Base-by-base conservation (phyloP, 495 filamentous ascomycete genomes). In the Penicillium ochrochloron region DNA sequence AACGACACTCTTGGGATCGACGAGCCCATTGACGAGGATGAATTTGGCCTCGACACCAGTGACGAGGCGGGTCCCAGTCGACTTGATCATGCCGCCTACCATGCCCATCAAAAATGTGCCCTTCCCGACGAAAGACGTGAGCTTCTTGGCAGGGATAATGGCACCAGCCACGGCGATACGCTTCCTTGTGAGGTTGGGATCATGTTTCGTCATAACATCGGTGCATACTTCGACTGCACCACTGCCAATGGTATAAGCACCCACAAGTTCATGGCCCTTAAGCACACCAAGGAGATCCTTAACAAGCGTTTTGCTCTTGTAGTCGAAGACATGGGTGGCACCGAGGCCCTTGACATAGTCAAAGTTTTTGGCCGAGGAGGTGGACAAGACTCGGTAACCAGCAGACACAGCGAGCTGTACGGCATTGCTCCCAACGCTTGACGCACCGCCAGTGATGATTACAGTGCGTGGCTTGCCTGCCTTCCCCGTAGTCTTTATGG, bases 381-480 rank as follows among this genome's bases (percentile, higher is more conserved):
- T 87, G 0, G 83, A 75, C 46, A 88, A 68, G 9, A 90, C 87
- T 19, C 83, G 79, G 29, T 82, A 82, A 5, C 88, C 88, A 0
- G 87, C 78, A 1, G 83, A 81, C 3, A 75, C 73, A 2, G 83
- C 85, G 27, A 88, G 81, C 66, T 90, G 89, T 57, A 89, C 86
- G 0, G 83, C 85, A 53, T 80, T 80, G 66, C 77, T 76, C 10
- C 91, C 91, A 68, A 94, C 93, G 56, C 89, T 90, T 14, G 90
- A 92, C 4, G 87, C 89, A 33, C 90, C 91, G 41, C 91, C 91
- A 1, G 44, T 54, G 44, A 66, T 59, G 5, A 66, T 53, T 11
- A 65, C n/a, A 39, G 57, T 27, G 8, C 44, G 44, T 11, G 21
- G n/a, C 8, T 44, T 44, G 19, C 9, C 19, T 27, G 23, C 1